A percentile compares a stretch with the other conserved stretches of the same genome.
These are phyloP conservation scores for Metahyphopichia silvanorum DNA, from an alignment of 805 yeast genomes.

Conservation along the genomic window DNA sequence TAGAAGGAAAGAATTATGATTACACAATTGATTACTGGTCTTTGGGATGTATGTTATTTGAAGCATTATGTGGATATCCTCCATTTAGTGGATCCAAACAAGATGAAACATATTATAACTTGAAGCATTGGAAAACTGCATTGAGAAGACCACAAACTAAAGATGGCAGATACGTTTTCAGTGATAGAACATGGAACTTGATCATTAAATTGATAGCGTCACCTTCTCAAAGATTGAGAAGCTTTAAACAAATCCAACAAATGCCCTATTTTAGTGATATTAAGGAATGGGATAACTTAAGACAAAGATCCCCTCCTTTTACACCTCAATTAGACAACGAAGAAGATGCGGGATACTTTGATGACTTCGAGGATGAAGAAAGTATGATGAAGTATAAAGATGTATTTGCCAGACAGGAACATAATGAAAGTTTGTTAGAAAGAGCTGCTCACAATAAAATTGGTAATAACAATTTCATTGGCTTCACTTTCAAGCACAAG, in stretches of 20 bases:
- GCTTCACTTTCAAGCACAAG: slow-evolving; percentile 93
- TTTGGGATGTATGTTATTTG: slow-evolving; percentile 94
- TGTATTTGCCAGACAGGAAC: slow-evolving; percentile 87
- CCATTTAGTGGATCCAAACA: slow-evolving; percentile 94
- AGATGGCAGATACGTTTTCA: slow-evolving; percentile 86
- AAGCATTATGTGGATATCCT: slow-evolving; percentile 93
- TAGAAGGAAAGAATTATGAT: slow-evolving; percentile 90
- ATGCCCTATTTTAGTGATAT: slow-evolving; percentile 84
- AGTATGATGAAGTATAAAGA: slow-evolving; percentile 98
- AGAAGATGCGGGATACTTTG: slow-evolving; percentile 98
- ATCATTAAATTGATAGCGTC: slow-evolving; percentile 77
- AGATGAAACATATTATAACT: slow-evolving; percentile 91
- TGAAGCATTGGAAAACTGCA: slow-evolving; percentile 89
- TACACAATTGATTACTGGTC: slow-evolving; percentile 99
- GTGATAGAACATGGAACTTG: slow-evolving; percentile 94
- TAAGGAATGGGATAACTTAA: slow-evolving; percentile 62
- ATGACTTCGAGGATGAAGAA: slow-evolving; percentile 92
- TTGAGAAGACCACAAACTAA: slow-evolving; percentile 87
- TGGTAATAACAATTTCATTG: slow-evolving; percentile 63
- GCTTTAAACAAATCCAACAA: slow-evolving; percentile 75
- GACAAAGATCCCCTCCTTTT: slow-evolving; percentile 83
- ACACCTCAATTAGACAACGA: slow-evolving; percentile 96
- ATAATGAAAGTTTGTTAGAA: slow-evolving; percentile 77
- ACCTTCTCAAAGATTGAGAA: slow-evolving; percentile 69
- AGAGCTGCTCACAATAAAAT: slow-evolving; percentile 48